phyloP scores from a whole-genome alignment of 75 land plant genomes.

The Pinus taeda region DNA sequence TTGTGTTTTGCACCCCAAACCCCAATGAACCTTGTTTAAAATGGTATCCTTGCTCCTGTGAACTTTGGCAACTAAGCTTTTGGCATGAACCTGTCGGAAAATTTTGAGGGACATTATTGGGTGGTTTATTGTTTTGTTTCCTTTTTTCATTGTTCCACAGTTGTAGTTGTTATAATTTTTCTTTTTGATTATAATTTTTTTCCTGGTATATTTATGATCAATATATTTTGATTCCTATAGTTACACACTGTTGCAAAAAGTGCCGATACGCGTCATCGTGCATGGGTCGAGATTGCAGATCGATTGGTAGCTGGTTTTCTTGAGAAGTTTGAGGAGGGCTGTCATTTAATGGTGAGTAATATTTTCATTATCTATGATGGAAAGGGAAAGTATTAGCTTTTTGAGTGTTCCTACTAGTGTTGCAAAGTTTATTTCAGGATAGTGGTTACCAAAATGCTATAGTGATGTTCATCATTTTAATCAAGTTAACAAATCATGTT shows the following conservation, averaged over 20 bases:
- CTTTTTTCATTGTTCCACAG: neutral
- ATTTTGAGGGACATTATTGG: neutral
- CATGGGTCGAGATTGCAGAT: constrained; percentile 97
- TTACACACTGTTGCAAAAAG: constrained; percentile 76
- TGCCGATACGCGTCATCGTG: constrained; percentile 82
- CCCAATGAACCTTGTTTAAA: too few species aligned
- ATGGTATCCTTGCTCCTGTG: too few species aligned
- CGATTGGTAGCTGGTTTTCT: constrained; percentile 95
- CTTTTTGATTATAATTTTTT: neutral
- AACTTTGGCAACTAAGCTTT: too few species aligned
- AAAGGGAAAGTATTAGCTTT: too few species aligned
- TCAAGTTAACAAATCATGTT: too few species aligned
- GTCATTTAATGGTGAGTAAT: constrained; percentile 77
- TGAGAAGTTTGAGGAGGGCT: constrained; percentile 97
- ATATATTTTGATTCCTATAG: constrained; percentile 28
- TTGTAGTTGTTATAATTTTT: neutral
- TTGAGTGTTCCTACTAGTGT: too few species aligned
- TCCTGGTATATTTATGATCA: neutral
- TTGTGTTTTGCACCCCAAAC: too few species aligned
- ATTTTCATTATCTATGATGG: too few species aligned
- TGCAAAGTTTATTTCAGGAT: too few species aligned
- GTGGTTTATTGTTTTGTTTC: neutral
- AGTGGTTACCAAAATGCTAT: too few species aligned
- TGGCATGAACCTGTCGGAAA: neutral
- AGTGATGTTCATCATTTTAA: too few species aligned